Evolutionary conservation across 176 grass and related monocot genomes (phyloP).

Genomic region (Tillandsia fasciculata): DNA sequence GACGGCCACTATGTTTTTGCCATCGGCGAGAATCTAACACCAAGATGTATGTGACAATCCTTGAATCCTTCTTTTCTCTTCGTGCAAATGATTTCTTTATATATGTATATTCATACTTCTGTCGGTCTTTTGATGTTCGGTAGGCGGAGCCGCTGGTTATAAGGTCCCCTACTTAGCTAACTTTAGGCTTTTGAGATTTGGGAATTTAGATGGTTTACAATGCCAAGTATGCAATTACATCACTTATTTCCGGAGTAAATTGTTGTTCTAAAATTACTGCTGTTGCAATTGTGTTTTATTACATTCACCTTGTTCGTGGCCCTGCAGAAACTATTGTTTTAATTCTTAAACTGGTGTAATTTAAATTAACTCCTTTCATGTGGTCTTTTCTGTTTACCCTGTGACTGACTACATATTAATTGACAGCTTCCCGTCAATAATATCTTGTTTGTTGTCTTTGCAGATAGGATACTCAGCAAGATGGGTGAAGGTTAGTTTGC

Average conservation of each 20-base stretch:
- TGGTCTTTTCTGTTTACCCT: not conserved
- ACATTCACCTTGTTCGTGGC: too few species aligned
- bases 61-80: not conserved
- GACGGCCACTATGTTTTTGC: conserved; percentile 85
- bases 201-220: too few species aligned
- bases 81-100: conserved; percentile 6
- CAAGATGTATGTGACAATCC: conserved; percentile 59
- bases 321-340: not conserved
- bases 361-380: conserved; percentile 11
- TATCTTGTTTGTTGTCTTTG: conserved; percentile 24
- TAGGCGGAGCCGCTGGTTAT: too few species aligned
- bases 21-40: conserved; percentile 73
- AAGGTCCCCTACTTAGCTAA: too few species aligned
- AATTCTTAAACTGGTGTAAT: not conserved
- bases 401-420: not conserved
- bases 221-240: too few species aligned
- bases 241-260: too few species aligned
- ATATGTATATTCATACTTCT: conserved; percentile 8
- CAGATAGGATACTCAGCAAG: conserved; percentile 98
- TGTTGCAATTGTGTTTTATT: too few species aligned
- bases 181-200: too few species aligned
- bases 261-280: too few species aligned
- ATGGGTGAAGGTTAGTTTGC: conserved; percentile 92
- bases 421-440: conserved; percentile 14
- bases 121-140: not conserved